Evolutionary conservation across 495 filamentous ascomycete species (phyloP).

Genomic region (Aspergillus diversus): DNA sequence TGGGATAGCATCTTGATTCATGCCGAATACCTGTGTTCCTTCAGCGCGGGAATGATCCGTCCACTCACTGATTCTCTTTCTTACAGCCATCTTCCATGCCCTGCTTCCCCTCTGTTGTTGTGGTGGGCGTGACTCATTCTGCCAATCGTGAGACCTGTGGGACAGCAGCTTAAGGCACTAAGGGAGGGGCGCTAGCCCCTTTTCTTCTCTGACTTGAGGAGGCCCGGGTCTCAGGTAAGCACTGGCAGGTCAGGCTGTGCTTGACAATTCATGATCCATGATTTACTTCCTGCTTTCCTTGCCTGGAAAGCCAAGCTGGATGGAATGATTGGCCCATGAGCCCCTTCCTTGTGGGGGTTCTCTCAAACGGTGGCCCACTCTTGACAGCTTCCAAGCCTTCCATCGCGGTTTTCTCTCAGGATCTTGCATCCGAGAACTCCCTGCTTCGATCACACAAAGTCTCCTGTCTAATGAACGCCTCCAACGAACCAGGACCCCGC

Average conservation of each 20-base stretch:
- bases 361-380: conserved; percentile 31
- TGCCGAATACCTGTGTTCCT: neutral
- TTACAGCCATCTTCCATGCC: neutral
- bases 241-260: neutral
- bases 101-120: neutral
- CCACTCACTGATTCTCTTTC: neutral
- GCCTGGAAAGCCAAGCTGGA: conserved; percentile 1
- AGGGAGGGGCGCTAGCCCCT: neutral
- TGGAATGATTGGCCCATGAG: conserved; percentile 17
- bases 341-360: conserved; percentile 22
- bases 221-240: neutral
- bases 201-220: conserved; percentile 1
- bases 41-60: neutral
- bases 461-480: conserved; percentile 5
- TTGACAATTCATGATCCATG: too few relatives aligned
- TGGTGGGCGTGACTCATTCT: conserved; percentile 7
- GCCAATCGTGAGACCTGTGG: conserved; percentile 10
- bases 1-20: neutral
- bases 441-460: conserved; percentile 28
- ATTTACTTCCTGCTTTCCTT: neutral
- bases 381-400: conserved; percentile 34
- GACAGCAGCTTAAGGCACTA: conserved; percentile 2
- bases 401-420: conserved; percentile 23
- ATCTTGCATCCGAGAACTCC: conserved; percentile 34
- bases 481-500: neutral